A percentile compares a stretch with the other conserved stretches of the same genome.
Conservation (phyloP, 2,329 filamentous ascomycete species). For the Calonectria crousiana region DNA sequence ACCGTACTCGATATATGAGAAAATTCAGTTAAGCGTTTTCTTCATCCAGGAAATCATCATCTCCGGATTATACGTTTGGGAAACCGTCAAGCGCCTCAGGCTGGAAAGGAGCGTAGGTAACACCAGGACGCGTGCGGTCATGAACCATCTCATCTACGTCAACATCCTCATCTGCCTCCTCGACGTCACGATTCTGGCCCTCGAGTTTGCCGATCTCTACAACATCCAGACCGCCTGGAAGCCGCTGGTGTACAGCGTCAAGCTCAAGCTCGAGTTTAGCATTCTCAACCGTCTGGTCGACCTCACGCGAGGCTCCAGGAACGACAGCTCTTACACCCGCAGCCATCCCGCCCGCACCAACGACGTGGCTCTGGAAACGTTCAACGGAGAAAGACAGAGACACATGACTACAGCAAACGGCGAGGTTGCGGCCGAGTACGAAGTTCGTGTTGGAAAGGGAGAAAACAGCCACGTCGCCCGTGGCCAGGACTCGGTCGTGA, state of each 20-base stretch:
- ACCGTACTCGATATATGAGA: conserved; percentile 61
- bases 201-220: conserved; percentile 55
- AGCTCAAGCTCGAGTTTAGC: conserved; percentile 54
- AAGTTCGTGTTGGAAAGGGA: conserved; percentile 37
- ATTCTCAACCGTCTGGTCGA: conserved; percentile 51
- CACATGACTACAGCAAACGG: conserved; percentile 24
- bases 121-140: conserved; percentile 27
- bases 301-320: conserved; percentile 31
- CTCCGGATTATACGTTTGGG: conserved; percentile 65
- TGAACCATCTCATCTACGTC: conserved; percentile 56
- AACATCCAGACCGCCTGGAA: conserved; percentile 42
- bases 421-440: conserved; percentile 28
- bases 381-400: conserved; percentile 29
- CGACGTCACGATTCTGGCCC: conserved; percentile 45
- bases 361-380: conserved; percentile 33
- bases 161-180: conserved; percentile 57
- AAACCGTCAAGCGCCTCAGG: conserved; percentile 61
- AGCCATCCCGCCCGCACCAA: conserved; percentile 28
- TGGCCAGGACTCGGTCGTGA: conserved; percentile 18
- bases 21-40: conserved; percentile 67
- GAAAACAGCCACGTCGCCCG: not conserved
- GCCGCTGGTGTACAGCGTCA: conserved; percentile 49
- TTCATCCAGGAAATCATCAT: conserved; percentile 67
- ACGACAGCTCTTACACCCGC: conserved; percentile 36
- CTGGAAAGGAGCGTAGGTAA: conserved; percentile 50